A percentile compares a stretch with the other conserved stretches of the same genome.
Evolutionary conservation across 305 asterid genomes (phyloP).

Genomic region (Striga hermonthica): DNA sequence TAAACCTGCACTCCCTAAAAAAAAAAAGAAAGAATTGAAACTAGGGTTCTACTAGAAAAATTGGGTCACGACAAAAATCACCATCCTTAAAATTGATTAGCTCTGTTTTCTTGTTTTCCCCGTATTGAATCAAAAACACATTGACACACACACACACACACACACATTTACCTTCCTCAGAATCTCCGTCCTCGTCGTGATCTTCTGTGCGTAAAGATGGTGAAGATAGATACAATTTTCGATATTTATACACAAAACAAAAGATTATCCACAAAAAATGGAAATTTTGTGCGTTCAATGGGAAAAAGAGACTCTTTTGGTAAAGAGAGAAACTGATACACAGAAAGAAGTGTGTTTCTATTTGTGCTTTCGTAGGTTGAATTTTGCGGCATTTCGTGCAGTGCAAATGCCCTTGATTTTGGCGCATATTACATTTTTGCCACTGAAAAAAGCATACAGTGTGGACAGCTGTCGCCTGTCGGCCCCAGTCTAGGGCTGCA

Average conservation of each 20-base stretch:
- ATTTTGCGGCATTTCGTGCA: neutral
- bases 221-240: neutral
- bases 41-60: conserved; percentile 26
- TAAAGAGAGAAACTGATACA: neutral
- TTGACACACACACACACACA: neutral
- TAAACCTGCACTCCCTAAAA: conserved; percentile 27
- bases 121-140: no score
- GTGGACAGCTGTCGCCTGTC: neutral
- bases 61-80: neutral
- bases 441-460: neutral
- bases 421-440: neutral
- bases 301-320: neutral
- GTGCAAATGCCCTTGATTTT: conserved; percentile 19
- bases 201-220: neutral
- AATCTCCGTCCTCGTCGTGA: neutral
- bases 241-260: neutral
- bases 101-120: neutral
- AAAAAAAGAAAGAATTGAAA: conserved; percentile 2
- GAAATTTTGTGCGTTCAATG: neutral
- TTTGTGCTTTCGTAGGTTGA: neutral
- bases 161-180: neutral
- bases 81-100: conserved; percentile 2
- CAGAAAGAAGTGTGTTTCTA: neutral
- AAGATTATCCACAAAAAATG: neutral
- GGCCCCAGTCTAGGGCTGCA: no score